Evolutionary conservation across 805 yeast genomes (phyloP), one percentile per base, ranked within the genome.

Genomic region (Kluyveromyces nonfermentans): DNA sequence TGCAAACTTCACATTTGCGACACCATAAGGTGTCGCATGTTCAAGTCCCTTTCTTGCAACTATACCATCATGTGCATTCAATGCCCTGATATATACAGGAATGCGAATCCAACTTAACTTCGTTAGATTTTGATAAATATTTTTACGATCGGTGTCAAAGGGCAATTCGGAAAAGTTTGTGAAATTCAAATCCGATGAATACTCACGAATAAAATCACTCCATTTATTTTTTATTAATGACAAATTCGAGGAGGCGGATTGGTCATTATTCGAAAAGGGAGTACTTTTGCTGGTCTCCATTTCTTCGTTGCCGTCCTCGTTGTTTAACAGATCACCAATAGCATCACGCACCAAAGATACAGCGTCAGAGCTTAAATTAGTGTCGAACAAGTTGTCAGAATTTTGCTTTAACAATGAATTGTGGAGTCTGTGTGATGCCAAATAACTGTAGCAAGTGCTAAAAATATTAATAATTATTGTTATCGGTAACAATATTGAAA

Each of bases 31-130:
- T 5, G 56, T 45, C 1, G 59, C 49, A 1, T 49, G 68, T 30
- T 63, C 58, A 2, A 77, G 64, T 0, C 88, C 88, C 45, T 80
- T 70, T 49, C 97, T 71, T 15, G 90, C 86, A 15, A 87, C 84
- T 42, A 90, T 85, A 4, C 84, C 85, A 46, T 84, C 95, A 57
- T 89, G 97, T 0, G 97, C 80, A 60, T 88, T 87, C 55, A 82
- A 68, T 15, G 82, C 73, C 49, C 78, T 80, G 38, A 89, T 70
- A 51, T 76, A 78, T 1, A 82, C 80, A 0, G 93, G 84, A 35
- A 85, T 73, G 57, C 89, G 86, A 40, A 76, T 67, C 96, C 96
- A 89, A 2, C 73, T 70, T 19, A 90, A 59, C 17, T 61, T 53
- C 60, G 85, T 84, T 56, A 89, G 67, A 49, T 75, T 74, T 2